phyloP scores from a whole-genome alignment of 495 filamentous ascomycete species.

The Penicillium flavigenum region DNA sequence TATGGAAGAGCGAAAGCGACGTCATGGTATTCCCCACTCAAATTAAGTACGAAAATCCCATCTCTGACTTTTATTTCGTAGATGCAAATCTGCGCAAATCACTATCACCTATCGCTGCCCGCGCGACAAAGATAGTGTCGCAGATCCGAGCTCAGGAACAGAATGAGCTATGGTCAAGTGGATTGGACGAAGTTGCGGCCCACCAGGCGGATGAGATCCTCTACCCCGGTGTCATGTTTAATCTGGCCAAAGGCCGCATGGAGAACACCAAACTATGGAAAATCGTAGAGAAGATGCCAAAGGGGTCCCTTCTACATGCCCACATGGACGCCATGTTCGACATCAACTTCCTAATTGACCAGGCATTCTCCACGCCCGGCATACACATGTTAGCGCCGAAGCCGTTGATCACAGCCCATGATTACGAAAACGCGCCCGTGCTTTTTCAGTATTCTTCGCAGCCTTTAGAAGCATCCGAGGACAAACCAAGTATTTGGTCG shows the following conservation, averaged over 20 bases:
- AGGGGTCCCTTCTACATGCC: conserved; percentile 84
- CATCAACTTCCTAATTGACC: conserved; percentile 69
- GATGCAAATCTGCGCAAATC: conserved; percentile 52
- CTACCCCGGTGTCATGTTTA: conserved; percentile 88
- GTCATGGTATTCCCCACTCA: conserved; percentile 60
- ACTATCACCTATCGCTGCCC: conserved; percentile 69
- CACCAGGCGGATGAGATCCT: conserved; percentile 52
- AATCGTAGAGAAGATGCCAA: conserved; percentile 83
- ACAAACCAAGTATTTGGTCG: conserved; percentile 57
- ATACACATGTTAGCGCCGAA: conserved; percentile 64
- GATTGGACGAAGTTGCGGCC: conserved; percentile 63
- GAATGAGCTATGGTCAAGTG: conserved; percentile 66
- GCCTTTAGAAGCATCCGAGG: conserved; percentile 14
- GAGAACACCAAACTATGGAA: conserved; percentile 80
- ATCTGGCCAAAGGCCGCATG: conserved; percentile 73
- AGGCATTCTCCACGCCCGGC: conserved; percentile 69
- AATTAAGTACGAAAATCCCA: conserved; percentile 10
- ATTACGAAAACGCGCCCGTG: conserved; percentile 44
- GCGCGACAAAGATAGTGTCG: conserved; percentile 74
- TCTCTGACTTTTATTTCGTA: conserved; percentile 10
- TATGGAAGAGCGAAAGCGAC: conserved; percentile 72
- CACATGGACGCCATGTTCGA: conserved; percentile 91
- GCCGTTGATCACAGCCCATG: conserved; percentile 49
- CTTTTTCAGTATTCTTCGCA: conserved; percentile 53
- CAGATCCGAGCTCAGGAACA: conserved; percentile 77